Conservation (phyloP, 2,329 filamentous ascomycete genomes). For the Penicillium decumbens region DNA sequence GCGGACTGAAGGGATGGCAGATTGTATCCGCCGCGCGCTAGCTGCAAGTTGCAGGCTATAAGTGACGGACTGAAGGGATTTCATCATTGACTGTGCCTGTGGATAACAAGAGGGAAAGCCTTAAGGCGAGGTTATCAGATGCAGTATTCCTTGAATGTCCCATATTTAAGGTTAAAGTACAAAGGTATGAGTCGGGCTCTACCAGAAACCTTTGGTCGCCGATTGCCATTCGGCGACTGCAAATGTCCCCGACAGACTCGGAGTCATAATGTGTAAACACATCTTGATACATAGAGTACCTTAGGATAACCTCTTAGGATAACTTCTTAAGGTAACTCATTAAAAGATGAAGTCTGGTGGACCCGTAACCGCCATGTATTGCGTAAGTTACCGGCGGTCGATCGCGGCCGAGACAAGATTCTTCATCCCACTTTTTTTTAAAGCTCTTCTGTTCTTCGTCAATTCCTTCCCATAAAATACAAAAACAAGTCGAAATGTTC, state of each 20-base stretch:
- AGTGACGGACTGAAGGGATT: neutral
- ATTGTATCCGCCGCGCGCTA: neutral
- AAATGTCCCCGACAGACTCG: constrained; percentile 1
- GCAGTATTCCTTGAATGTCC: neutral
- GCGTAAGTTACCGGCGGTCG: constrained; percentile 12
- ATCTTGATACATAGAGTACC: neutral
- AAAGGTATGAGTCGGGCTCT: neutral
- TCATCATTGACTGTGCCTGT: neutral
- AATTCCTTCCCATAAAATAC: neutral
- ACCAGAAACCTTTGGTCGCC: constrained; percentile 2
- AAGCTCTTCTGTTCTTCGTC: neutral
- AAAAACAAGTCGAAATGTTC: constrained; percentile 22
- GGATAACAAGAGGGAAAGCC: neutral
- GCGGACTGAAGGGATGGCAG: neutral
- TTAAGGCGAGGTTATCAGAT: neutral
- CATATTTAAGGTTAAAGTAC: neutral
- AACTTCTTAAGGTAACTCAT: neutral
- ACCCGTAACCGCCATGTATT: constrained; percentile 6
- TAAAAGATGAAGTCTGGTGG: neutral
- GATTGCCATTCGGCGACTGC: constrained; percentile 6
- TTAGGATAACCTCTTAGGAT: too few relatives aligned
- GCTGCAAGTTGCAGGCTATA: neutral
- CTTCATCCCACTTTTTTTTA: neutral
- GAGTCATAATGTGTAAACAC: neutral
- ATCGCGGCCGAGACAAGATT: constrained; percentile 12